phyloP scores from a whole-genome alignment of 2,329 filamentous ascomycete genomes.

The Arthrocladium fulminans region DNA sequence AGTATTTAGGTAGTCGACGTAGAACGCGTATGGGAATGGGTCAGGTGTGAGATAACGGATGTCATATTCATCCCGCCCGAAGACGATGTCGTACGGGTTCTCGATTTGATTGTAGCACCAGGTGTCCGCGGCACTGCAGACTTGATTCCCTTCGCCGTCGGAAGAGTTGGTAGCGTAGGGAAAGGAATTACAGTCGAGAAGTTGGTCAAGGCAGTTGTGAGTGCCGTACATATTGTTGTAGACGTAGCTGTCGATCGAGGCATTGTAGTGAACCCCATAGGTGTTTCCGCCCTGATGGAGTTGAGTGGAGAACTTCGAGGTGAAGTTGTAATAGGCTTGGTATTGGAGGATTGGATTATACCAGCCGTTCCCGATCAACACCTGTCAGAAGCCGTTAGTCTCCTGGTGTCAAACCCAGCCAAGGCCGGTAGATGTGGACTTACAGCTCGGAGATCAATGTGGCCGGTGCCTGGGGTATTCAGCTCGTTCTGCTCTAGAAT shows the following conservation, averaged over 20 bases:
- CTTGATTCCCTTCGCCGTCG: slow-evolving; percentile 17
- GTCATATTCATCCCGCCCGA: slow-evolving; percentile 46
- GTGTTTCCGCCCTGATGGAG: slow-evolving; percentile 27
- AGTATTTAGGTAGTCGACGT: slow-evolving; percentile 44
- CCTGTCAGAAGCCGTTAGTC: slow-evolving; percentile 25
- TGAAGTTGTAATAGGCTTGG: slow-evolving; percentile 33
- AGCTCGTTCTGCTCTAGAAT: slow-evolving; percentile 30
- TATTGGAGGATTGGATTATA: slow-evolving; percentile 33
- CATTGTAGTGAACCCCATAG: slow-evolving; percentile 28
- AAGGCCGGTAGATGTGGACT: slow-evolving; percentile 26
- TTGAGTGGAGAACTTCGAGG: slow-evolving; percentile 19
- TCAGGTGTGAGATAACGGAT: slow-evolving; percentile 31
- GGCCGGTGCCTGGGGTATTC: slow-evolving; percentile 20
- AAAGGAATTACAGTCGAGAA: slow-evolving; percentile 46
- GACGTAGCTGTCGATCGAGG: slow-evolving; percentile 37
- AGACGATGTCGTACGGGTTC: slow-evolving; percentile 41
- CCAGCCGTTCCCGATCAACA: slow-evolving; percentile 33
- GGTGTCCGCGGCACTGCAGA: slow-evolving; percentile 47
- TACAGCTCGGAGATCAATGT: slow-evolving; percentile 15
- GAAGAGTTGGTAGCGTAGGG: slow-evolving; percentile 33
- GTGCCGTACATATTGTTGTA: slow-evolving; percentile 53
- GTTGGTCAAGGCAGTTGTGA: slow-evolving; percentile 52
- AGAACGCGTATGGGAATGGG: slow-evolving; percentile 34
- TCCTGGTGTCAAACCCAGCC: slow-evolving; percentile 40
- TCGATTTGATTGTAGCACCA: slow-evolving; percentile 51